Percentiles rank a stretch among this genome's conserved stretches.
Conservation (phyloP, 106 monocot species). For the Narthecium ossifragum region DNA sequence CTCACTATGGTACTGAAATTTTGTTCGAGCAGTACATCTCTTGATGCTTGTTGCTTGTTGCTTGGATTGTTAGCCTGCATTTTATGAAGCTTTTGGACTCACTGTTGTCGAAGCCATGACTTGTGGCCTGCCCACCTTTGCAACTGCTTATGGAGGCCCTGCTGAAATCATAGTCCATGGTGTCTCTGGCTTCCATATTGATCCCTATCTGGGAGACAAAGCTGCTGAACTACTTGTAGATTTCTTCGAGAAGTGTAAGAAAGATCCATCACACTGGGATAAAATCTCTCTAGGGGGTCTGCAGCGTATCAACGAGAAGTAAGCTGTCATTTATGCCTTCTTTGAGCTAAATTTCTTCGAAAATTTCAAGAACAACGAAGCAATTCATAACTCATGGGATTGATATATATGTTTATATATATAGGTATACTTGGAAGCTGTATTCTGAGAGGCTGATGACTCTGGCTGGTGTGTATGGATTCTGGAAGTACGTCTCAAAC, state of each 20-base stretch:
- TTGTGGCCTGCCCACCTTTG: conserved; percentile 71
- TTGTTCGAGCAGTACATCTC: not conserved
- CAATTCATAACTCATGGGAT: no score
- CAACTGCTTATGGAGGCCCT: conserved; percentile 56
- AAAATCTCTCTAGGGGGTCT: conserved; percentile 51
- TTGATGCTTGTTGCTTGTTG: conserved; percentile 2
- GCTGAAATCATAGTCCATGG: conserved; percentile 63
- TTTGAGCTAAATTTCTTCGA: no score
- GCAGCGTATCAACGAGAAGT: conserved; percentile 66
- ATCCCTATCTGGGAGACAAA: conserved; percentile 61
- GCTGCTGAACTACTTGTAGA: conserved; percentile 38
- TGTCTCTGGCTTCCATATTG: conserved; percentile 69
- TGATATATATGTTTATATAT: not conserved
- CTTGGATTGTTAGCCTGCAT: conserved; percentile 73
- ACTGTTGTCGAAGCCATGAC: conserved; percentile 77
- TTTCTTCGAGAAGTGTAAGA: conserved; percentile 64
- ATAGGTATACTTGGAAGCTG: conserved; percentile 77
- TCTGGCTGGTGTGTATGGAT: conserved; percentile 61
- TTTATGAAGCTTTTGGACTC: conserved; percentile 73
- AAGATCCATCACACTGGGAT: conserved; percentile 46
- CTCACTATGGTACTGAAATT: not conserved
- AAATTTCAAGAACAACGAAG: no score
- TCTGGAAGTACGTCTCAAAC: conserved; percentile 84
- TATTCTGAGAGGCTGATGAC: conserved; percentile 84
- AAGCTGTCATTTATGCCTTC: not conserved